Evolutionary conservation across 257 asterid species (phyloP).

Genomic region (Nicotiana attenuata): DNA sequence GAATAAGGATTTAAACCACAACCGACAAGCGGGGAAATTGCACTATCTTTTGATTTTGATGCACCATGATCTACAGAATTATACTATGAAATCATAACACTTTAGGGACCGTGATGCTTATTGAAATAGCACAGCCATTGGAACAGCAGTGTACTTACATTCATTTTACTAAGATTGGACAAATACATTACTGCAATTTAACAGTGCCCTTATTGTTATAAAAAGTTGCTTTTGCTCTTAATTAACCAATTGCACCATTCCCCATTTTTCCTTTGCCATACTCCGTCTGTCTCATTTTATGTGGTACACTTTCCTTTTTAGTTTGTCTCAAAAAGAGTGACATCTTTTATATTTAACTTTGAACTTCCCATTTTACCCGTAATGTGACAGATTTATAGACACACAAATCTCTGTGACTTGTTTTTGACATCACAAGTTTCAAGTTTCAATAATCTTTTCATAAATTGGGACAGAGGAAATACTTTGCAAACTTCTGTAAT

Average conservation of each 20-base stretch:
- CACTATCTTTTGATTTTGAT: background rate
- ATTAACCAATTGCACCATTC: background rate
- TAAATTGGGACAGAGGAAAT: too few species aligned
- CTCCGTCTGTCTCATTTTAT: too few species aligned
- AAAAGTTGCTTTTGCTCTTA: background rate
- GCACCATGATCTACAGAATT: background rate
- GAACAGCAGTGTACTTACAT: background rate
- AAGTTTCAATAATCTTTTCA: too few species aligned
- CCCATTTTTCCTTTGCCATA: background rate
- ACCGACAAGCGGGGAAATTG: background rate
- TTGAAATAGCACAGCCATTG: background rate
- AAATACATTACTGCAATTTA: background rate
- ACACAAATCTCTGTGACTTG: too few species aligned
- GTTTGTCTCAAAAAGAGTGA: too few species aligned
- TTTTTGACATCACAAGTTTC: too few species aligned
- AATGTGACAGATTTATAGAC: too few species aligned
- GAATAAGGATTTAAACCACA: conserved; percentile 3
- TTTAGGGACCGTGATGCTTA: background rate
- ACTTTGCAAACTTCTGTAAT: background rate
- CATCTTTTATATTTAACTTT: too few species aligned
- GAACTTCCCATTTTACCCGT: too few species aligned
- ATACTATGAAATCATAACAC: background rate
- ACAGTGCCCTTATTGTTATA: background rate
- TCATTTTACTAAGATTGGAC: background rate
- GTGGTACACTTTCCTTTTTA: too few species aligned